Evolutionary conservation across 2,329 filamentous ascomycete genomes (phyloP), one percentile per base, ranked within the genome.

Genomic region (Bimuria novae-zelandiae): DNA sequence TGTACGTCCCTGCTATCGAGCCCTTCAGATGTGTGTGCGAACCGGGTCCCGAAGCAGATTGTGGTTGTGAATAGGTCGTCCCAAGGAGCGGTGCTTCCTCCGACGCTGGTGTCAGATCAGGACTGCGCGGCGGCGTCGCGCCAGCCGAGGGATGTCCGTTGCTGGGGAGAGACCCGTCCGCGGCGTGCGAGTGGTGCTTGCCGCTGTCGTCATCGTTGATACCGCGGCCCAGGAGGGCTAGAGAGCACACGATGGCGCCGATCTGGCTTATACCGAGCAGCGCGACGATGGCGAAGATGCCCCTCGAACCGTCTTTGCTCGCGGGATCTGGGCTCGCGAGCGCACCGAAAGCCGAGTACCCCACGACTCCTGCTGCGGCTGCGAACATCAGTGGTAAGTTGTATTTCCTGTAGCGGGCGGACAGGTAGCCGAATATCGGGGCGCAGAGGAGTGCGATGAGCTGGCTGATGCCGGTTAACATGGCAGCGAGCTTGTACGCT

Each of bases 1-100:
- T 95, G 74, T 99, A 99, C 1, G 97, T 88, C 2, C 94, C 94
- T 0, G 94, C 93, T 61, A 99, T 94, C 12, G 90, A 93, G 11
- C 94, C 94, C 76, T 97, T 97, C 48, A 97, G 82, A 40, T 83
- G 76, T n/a, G 79, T 75, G 42, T 79, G 68, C 21, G 75, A 72
- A 35, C 69, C 60, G 3, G 60, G 17, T 7, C 44, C 56, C 2
- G 51, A 14, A 6, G 59, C 17, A 2, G 57, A 55, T 17, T 16
- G 37, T 8, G 52, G 53, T 19, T 56, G 49, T 21, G 56, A 60
- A 14, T 57, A 48, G 33, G 44, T 50, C 27, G 61, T 55, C 7
- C 54, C 61, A 11, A 72, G 49, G 2, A 73, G 45, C 2, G 69
- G 70, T 2, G 63, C 63, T 7, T 70, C 65, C 53, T 72, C 69